Evolutionary conservation across 2,329 filamentous ascomycete species (phyloP), one percentile per base, ranked within the genome.

Genomic region (Colletotrichum truncatum): DNA sequence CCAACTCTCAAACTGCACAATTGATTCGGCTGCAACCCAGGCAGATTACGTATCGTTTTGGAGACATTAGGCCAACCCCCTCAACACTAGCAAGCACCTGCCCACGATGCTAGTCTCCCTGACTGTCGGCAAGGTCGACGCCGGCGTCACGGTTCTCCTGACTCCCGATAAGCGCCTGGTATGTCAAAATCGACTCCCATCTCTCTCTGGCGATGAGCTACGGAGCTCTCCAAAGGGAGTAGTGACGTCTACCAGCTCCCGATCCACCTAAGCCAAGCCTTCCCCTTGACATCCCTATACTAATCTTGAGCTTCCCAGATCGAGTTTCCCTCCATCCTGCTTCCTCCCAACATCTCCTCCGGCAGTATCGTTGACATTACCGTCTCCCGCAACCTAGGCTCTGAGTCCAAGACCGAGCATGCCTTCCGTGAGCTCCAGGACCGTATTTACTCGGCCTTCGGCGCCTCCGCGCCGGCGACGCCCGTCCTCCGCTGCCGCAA

Each of bases 51-150:
- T 32, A 64, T 48, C 30, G 23, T 57, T 54, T 45, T 43, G 28
- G 61, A 23, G 21, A 55, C 41, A 30, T 12, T 41, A 30, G 23
- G 30, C 43, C 55, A 55, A 12, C 49, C 26, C 32, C 36, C 21
- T 62, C 41, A 62, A 51, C 51, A 43, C 48, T 39, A 53, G 32
- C 28, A 43, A 55, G 43, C 49, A 45, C 34, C 51, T n/a, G 16
- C 43, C 25, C 72, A 86, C 77, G 53, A 98, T 99, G 96, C 87
- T 98, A 75, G 93, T 99, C 81, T 98, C 96, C 71, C 87, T 99
- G 77, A 98, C 95, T 53, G 96, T 99, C 80, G 96, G 96, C 85
- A 99, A 99, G 84, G 96, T 99, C 81, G 96, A 99, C 81, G 96
- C 96, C 74, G 96, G 96, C 81, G 95, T 99, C 76, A 97, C 96